A percentile compares a stretch with the other conserved stretches of the same genome.
phyloP scores from a whole-genome alignment of 2,329 filamentous ascomycete species.

The Leptosphaerulina australis region DNA sequence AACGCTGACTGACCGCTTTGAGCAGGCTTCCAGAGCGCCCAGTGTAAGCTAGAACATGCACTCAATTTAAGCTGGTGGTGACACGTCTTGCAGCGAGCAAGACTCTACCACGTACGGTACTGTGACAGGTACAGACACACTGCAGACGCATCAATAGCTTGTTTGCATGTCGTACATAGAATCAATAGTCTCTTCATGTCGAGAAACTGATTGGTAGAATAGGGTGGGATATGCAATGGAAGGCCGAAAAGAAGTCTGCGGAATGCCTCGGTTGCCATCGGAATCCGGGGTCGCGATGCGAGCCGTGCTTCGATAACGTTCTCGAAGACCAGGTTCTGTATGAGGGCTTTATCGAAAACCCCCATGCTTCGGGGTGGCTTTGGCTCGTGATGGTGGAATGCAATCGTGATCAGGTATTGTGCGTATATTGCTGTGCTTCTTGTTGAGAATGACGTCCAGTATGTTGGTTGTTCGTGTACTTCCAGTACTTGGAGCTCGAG shows the following conservation, averaged over 20 bases:
- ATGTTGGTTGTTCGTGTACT: background rate
- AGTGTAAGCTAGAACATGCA: background rate
- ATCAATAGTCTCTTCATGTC: constrained; percentile 14
- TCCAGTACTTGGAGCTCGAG: constrained; percentile 2
- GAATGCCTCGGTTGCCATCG: constrained; percentile 31
- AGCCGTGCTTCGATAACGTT: constrained; percentile 31
- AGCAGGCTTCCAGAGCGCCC: constrained; percentile 13
- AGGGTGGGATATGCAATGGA: constrained; percentile 33
- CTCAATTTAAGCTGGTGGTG: background rate
- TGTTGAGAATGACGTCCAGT: constrained; percentile 9
- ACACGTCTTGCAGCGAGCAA: constrained; percentile 7
- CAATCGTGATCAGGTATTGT: constrained; percentile 2
- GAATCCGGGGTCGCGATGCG: constrained; percentile 15
- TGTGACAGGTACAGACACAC: constrained; percentile 21
- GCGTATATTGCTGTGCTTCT: constrained; percentile 13
- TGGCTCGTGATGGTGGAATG: constrained; percentile 7
- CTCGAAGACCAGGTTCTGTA: constrained; percentile 19
- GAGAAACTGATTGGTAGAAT: constrained; percentile 5
- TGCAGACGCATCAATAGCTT: constrained; percentile 30
- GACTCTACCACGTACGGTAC: constrained; percentile 13
- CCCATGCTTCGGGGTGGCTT: constrained; percentile 4
- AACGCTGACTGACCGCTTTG: background rate
- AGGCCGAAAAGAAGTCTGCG: constrained; percentile 25
- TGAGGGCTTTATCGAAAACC: constrained; percentile 6
- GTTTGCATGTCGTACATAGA: constrained; percentile 19